These are phyloP conservation scores for Rhynchospora pubera DNA, from an alignment of 176 grass and related monocot species.

Conservation along the genomic window DNA sequence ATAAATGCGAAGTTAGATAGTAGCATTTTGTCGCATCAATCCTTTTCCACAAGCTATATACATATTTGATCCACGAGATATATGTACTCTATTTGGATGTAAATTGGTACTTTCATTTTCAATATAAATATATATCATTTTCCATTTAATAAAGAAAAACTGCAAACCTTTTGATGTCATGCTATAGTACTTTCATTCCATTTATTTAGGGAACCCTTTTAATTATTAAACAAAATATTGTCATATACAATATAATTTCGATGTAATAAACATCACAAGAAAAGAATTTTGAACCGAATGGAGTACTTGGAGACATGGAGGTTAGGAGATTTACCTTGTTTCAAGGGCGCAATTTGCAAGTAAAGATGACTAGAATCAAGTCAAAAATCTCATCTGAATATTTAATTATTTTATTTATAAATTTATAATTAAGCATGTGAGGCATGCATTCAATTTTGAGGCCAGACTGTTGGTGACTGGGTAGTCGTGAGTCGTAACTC, in stretches of 20 bases:
- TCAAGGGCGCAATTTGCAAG: neutral
- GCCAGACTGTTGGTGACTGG: neutral
- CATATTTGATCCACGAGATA: neutral
- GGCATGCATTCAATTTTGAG: neutral
- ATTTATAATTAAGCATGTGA: neutral
- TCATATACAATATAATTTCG: neutral
- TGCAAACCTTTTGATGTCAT: neutral
- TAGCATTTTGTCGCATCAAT: slow-evolving; percentile 10
- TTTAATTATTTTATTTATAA: neutral
- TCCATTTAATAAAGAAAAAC: neutral
- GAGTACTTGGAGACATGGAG: neutral
- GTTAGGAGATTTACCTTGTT: neutral
- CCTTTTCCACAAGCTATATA: neutral
- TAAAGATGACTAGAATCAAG: neutral
- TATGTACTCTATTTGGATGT: neutral
- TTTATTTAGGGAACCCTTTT: neutral
- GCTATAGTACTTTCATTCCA: neutral
- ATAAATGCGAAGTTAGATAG: neutral
- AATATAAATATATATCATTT: neutral
- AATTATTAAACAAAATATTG: neutral
- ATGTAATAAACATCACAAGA: neutral
- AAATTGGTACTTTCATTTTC: neutral
- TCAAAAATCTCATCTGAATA: neutral
- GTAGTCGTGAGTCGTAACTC: neutral
- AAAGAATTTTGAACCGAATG: neutral